Conservation (phyloP, 768 basidiomycete genomes). For the Trametes villosa region DNA sequence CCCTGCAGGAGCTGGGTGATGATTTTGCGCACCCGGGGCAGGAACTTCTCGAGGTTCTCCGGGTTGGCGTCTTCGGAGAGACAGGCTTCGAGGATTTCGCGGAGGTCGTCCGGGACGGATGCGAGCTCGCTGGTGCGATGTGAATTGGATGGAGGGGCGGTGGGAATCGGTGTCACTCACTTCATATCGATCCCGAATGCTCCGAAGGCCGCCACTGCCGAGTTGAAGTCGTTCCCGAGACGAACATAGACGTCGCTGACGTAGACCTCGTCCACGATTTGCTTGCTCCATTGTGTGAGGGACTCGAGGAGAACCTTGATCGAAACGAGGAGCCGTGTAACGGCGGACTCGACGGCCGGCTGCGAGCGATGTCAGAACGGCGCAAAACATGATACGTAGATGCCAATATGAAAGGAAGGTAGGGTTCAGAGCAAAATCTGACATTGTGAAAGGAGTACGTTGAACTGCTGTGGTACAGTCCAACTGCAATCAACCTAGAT, state of each 20-base stretch:
- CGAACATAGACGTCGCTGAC: constrained; percentile 98
- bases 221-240: constrained; percentile 96
- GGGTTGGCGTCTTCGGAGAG: constrained; percentile 87
- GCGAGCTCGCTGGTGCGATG: constrained; percentile 72
- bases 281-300: constrained; percentile 81
- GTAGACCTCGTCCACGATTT: constrained; percentile 70
- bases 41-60: constrained; percentile 85
- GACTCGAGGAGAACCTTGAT: constrained; percentile 95
- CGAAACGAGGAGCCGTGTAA: constrained; percentile 89
- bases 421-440: too few relatives aligned
- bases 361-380: constrained; percentile 30
- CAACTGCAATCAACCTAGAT: too few relatives aligned
- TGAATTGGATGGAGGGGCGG: not conserved
- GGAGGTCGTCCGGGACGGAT: constrained; percentile 85
- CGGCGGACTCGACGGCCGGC: constrained; percentile 88
- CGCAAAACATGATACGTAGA: not conserved
- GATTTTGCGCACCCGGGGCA: constrained; percentile 89
- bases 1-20: constrained; percentile 94
- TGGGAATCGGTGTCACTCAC: constrained; percentile 55
- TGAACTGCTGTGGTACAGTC: too few relatives aligned
- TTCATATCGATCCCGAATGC: constrained; percentile 87
- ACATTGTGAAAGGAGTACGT: too few relatives aligned
- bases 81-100: constrained; percentile 86
- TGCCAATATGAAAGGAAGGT: too few relatives aligned
- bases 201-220: constrained; percentile 87